These are phyloP conservation scores for Hypoxylon fragiforme DNA, from an alignment of 495 filamentous ascomycete species.

Conservation along the genomic window DNA sequence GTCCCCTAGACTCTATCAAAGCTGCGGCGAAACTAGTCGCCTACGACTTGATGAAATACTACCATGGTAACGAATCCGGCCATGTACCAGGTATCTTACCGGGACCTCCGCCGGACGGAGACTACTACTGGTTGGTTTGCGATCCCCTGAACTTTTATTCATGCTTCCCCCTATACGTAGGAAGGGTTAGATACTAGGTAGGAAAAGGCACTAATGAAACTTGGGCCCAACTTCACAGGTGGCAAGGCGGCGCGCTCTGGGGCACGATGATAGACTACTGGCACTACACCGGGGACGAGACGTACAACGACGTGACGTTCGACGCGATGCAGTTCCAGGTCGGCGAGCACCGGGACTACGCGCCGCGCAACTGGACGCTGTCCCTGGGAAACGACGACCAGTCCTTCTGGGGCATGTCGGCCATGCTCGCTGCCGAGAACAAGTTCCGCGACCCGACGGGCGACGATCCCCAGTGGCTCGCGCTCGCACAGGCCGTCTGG, in stretches of 20 bases:
- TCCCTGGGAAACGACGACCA: conserved; percentile 87
- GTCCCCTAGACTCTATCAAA: conserved; percentile 55
- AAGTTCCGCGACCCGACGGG: conserved; percentile 65
- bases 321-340: conserved; percentile 71
- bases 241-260: conserved; percentile 77
- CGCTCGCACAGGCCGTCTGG: conserved; percentile 77
- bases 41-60: conserved; percentile 65
- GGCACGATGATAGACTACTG: conserved; percentile 77
- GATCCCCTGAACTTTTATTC: no score
- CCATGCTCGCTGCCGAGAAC: conserved; percentile 73
- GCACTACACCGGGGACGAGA: conserved; percentile 70
- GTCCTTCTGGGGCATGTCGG: conserved; percentile 74
- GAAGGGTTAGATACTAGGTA: no score
- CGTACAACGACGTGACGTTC: conserved; percentile 66
- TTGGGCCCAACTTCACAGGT: no score
- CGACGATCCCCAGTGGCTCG: conserved; percentile 67
- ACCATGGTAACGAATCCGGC: conserved; percentile 63
- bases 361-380: conserved; percentile 70
- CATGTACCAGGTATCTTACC: conserved; percentile 67
- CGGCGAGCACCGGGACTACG: conserved; percentile 67
- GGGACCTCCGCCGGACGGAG: conserved; percentile 52
- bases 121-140: conserved; percentile 52
- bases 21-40: conserved; percentile 60
- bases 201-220: no score
- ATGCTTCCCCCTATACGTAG: no score